Conservation (phyloP, 2,329 filamentous ascomycete genomes). For the Alternaria arbusti region DNA sequence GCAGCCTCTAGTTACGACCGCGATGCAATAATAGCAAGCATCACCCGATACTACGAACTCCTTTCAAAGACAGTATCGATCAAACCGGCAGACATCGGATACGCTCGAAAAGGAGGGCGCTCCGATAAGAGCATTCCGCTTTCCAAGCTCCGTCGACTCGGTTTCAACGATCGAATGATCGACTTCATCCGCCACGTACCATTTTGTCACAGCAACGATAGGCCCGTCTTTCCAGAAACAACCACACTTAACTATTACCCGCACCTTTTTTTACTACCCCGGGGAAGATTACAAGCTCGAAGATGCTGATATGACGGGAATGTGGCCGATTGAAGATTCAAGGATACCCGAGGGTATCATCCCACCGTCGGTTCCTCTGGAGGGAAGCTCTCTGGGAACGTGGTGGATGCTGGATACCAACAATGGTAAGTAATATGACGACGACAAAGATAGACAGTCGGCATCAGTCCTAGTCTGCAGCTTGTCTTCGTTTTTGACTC, state of each 20-base stretch:
- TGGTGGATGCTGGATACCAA: conserved; percentile 6
- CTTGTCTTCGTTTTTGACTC: neutral
- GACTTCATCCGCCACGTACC: neutral
- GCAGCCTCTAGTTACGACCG: neutral
- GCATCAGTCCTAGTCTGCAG: neutral
- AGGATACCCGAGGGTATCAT: neutral
- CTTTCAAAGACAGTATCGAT: neutral
- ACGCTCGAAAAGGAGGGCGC: neutral
- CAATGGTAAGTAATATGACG: neutral
- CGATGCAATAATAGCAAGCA: neutral
- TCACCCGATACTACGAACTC: neutral
- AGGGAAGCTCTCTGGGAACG: neutral
- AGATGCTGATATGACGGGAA: neutral
- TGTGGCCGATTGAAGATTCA: neutral
- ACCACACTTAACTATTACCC: neutral
- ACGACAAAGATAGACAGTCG: neutral
- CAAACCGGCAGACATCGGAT: neutral
- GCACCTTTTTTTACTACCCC: neutral
- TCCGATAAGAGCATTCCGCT: neutral
- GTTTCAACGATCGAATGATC: neutral
- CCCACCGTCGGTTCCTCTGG: neutral
- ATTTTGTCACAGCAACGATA: neutral
- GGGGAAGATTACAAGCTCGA: neutral
- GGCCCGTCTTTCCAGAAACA: neutral
- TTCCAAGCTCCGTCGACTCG: neutral